These are phyloP conservation scores for Xylaria bambusicola DNA, from an alignment of 495 filamentous ascomycete genomes.

Conservation along the genomic window DNA sequence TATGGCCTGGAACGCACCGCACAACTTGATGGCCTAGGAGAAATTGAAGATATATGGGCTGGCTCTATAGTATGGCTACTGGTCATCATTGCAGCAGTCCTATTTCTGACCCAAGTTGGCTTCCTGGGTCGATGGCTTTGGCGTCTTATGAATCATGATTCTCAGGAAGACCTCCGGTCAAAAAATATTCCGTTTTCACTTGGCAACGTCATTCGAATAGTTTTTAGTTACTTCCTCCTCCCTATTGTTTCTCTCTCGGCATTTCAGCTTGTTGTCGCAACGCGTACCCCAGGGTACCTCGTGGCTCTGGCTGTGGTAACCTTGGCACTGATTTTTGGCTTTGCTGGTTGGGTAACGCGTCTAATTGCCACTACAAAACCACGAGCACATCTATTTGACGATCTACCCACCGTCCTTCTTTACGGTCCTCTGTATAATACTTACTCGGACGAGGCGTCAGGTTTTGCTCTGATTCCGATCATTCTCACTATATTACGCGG, in stretches of 20 bases:
- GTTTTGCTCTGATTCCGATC: conserved; percentile 84
- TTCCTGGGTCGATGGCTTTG: conserved; percentile 76
- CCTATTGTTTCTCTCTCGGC: conserved; percentile 83
- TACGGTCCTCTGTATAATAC: conserved; percentile 99
- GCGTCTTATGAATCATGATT: conserved; percentile 64
- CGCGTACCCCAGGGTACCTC: conserved; percentile 63
- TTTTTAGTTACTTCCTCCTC: conserved; percentile 88
- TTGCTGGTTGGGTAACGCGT: conserved; percentile 76
- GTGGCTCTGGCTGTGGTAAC: conserved; percentile 74
- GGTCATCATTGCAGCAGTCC: conserved; percentile 65
- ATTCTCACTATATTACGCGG: conserved; percentile 82
- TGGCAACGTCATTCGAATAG: conserved; percentile 83
- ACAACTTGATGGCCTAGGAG: conserved; percentile 80
- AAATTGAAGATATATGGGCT: conserved; percentile 83
- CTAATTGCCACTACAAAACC: conserved; percentile 80
- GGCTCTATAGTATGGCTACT: conserved; percentile 86
- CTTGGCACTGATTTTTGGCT: conserved; percentile 67
- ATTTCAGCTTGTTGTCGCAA: conserved; percentile 84
- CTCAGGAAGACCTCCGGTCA: conserved; percentile 80
- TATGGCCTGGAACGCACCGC: conserved; percentile 79
- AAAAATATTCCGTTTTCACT: conserved; percentile 94
- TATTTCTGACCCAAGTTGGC: conserved; percentile 73
- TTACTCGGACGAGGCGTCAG: conserved; percentile 81
- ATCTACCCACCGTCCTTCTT: conserved; percentile 82
- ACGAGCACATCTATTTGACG: conserved; percentile 84